Evolutionary conservation across 2,329 filamentous ascomycete genomes (phyloP).

Genomic region (Pseudohalonectria lignicola): DNA sequence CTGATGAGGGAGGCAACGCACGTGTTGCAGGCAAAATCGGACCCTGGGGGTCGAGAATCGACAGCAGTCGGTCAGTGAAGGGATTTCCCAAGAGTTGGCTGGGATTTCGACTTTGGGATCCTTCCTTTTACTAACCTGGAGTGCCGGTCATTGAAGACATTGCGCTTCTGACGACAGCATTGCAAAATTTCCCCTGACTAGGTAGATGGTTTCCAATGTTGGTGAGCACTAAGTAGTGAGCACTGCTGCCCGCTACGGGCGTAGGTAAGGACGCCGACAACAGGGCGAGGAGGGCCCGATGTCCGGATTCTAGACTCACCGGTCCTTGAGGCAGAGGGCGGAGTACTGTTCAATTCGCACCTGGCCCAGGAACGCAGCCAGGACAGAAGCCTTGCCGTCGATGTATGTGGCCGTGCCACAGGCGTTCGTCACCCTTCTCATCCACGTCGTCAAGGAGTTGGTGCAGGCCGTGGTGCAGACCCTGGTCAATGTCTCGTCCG

Average conservation of each 20-base stretch:
- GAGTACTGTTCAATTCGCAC: not conserved
- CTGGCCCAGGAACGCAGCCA: not conserved
- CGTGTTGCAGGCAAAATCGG: not conserved
- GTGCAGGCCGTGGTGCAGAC: not conserved
- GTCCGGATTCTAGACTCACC: too few relatives aligned
- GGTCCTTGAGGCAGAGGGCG: not conserved
- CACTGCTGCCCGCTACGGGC: too few relatives aligned
- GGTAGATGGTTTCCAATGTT: not conserved
- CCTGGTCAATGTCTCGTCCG: not conserved
- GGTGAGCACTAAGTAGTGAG: not conserved
- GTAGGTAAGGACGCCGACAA: not conserved
- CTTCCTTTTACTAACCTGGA: not conserved
- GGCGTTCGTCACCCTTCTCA: not conserved
- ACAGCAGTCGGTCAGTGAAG: too few relatives aligned
- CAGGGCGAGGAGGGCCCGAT: too few relatives aligned
- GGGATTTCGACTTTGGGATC: too few relatives aligned
- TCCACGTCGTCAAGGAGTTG: not conserved
- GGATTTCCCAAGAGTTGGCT: too few relatives aligned
- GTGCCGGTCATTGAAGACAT: not conserved
- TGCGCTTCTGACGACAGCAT: not conserved
- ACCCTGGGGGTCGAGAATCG: not conserved
- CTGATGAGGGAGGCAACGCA: not conserved
- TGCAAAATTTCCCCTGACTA: not conserved
- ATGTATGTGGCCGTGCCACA: not conserved
- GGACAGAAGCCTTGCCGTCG: not conserved